Evolutionary conservation across 345 rosid genomes (phyloP).

Genomic region (Hevea brasiliensis): DNA sequence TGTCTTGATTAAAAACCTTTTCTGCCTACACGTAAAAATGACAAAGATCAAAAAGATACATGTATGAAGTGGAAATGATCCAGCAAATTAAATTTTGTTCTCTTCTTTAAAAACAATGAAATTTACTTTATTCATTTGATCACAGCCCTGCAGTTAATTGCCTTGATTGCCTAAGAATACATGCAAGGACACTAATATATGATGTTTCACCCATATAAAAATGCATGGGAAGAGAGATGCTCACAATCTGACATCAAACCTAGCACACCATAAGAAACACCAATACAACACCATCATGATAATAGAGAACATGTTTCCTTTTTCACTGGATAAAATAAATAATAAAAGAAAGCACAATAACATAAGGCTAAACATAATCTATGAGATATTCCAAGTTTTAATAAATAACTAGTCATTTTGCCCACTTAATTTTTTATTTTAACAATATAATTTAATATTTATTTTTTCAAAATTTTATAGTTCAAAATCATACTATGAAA

Average conservation of each 20-base stretch:
- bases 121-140: background rate
- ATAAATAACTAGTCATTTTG: no score
- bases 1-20: constrained; percentile 91
- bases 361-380: background rate
- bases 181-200: background rate
- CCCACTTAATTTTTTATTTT: no score
- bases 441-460: no score
- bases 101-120: background rate
- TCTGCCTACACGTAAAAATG: constrained; percentile 64
- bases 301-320: background rate
- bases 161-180: background rate
- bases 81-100: background rate
- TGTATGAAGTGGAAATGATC: background rate
- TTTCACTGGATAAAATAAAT: no score
- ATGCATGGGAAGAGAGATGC: background rate
- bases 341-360: background rate
- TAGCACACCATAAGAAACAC: background rate
- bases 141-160: background rate
- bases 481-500: no score
- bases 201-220: background rate
- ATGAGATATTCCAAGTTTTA: background rate
- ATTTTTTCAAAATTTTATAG: no score
- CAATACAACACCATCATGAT: background rate
- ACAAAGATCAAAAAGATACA: background rate
- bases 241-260: background rate